Percentiles rank a stretch among this genome's conserved stretches.
Evolutionary conservation across 148 eudicot genomes (phyloP).

Genomic region (Rhododendron henanense): DNA sequence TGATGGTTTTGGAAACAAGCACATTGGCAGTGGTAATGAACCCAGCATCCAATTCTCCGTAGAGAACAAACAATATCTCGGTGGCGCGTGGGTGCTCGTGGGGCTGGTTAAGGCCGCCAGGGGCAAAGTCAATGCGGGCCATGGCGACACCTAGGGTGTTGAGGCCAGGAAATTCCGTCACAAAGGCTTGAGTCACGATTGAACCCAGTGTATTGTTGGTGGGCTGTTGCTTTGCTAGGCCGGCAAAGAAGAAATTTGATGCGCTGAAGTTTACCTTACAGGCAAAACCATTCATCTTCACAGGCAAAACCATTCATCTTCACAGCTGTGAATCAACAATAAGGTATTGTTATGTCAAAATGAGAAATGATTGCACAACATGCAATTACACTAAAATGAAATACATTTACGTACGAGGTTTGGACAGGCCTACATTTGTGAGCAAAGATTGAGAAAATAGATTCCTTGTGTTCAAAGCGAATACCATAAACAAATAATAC

Average conservation of each 20-base stretch:
- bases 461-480: too few relatives aligned
- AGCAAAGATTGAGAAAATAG: neutral
- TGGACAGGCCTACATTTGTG: neutral
- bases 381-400: neutral
- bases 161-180: constrained; percentile 35
- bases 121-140: constrained; percentile 41
- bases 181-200: constrained; percentile 18
- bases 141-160: constrained; percentile 43
- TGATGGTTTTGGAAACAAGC: constrained; percentile 27
- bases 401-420: too few relatives aligned
- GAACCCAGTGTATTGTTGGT: constrained; percentile 25
- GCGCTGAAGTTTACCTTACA: constrained; percentile 25
- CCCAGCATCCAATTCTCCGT: constrained; percentile 33
- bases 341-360: too few relatives aligned
- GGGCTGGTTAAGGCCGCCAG: constrained; percentile 38
- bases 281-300: constrained; percentile 31
- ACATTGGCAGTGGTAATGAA: constrained; percentile 43
- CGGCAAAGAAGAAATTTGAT: constrained; percentile 29
- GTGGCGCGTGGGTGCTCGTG: constrained; percentile 53
- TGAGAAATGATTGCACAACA: neutral
- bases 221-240: constrained; percentile 18
- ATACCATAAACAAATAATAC: too few relatives aligned
- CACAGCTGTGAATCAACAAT: neutral
- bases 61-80: constrained; percentile 12
- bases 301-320: too few relatives aligned